phyloP scores from a whole-genome alignment of 2,329 filamentous ascomycete genomes.

The Aspergillus sergii region DNA sequence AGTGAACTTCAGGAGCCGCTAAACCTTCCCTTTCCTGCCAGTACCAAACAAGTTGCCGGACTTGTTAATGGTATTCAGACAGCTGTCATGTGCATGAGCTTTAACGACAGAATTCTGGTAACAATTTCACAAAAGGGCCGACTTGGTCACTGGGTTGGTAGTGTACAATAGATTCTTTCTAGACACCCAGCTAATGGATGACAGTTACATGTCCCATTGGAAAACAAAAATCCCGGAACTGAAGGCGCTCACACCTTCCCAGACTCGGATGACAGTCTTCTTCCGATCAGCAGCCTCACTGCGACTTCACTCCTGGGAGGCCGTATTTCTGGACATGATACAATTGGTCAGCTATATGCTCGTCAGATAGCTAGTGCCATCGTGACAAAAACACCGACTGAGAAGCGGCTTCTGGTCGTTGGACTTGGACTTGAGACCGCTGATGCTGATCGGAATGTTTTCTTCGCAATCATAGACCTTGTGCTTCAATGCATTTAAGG shows the following conservation, averaged over 20 bases:
- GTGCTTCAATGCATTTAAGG: constrained; percentile 45
- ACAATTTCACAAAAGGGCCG: constrained; percentile 85
- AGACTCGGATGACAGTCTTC: constrained; percentile 55
- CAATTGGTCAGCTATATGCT: constrained; percentile 82
- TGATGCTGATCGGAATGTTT: constrained; percentile 43
- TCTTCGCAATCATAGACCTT: constrained; percentile 47
- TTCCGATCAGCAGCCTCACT: constrained; percentile 81
- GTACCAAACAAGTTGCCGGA: constrained; percentile 61
- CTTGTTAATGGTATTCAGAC: constrained; percentile 70
- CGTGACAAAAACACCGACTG: constrained; percentile 67
- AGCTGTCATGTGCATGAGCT: constrained; percentile 71
- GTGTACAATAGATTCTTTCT: neutral
- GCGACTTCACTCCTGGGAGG: constrained; percentile 86
- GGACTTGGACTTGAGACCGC: constrained; percentile 58
- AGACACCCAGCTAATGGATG: constrained; percentile 12
- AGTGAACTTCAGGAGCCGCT: constrained; percentile 43
- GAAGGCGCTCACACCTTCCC: constrained; percentile 42
- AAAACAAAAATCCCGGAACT: constrained; percentile 37
- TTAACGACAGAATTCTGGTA: constrained; percentile 87
- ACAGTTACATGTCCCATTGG: constrained; percentile 37
- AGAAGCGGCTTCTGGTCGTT: constrained; percentile 61
- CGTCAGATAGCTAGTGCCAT: constrained; percentile 85
- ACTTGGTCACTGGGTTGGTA: constrained; percentile 84
- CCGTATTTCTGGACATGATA: constrained; percentile 76
- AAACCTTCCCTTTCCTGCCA: constrained; percentile 67